A percentile compares a stretch with the other conserved stretches of the same genome.
Evolutionary conservation across 2,329 filamentous ascomycete genomes (phyloP).

Genomic region (Epichloe baconii): DNA sequence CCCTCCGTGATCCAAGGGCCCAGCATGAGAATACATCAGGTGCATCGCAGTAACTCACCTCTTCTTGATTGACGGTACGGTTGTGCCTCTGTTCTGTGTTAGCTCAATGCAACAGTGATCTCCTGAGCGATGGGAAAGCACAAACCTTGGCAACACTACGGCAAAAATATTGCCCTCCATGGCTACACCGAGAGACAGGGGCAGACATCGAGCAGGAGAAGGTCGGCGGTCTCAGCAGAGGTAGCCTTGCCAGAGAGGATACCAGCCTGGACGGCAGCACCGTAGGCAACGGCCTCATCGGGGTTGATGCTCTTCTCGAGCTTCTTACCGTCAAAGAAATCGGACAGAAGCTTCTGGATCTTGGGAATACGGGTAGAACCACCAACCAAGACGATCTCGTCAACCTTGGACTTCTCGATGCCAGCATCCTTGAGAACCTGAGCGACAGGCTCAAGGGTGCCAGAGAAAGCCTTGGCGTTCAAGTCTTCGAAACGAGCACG

Average conservation of each 20-base stretch:
- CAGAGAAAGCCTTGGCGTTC: constrained; percentile 88
- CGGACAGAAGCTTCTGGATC: constrained; percentile 97
- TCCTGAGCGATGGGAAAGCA: no score
- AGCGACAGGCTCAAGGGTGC: constrained; percentile 87
- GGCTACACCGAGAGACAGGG: constrained; percentile 92
- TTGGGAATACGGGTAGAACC: constrained; percentile 97
- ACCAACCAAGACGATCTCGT: constrained; percentile 98
- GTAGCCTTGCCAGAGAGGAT: constrained; percentile 97
- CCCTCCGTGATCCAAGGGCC: no score
- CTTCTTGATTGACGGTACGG: constrained; percentile 63
- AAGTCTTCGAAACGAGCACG: constrained; percentile 98
- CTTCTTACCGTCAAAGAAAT: constrained; percentile 99
- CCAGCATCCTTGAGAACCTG: constrained; percentile 90
- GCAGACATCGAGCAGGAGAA: constrained; percentile 90
- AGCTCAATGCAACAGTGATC: no score
- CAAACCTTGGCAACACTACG: constrained; percentile 62
- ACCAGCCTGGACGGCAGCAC: constrained; percentile 96
- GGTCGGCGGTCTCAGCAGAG: constrained; percentile 84
- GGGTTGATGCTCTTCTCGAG: constrained; percentile 99
- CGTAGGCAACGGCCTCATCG: constrained; percentile 97
- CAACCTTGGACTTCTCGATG: constrained; percentile 81
- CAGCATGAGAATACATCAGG: neutral
- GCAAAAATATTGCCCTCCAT: constrained; percentile 99
- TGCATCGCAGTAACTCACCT: constrained; percentile 15
- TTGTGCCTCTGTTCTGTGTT: constrained; percentile 15